Evolutionary conservation across 306 rosid genomes (phyloP).

Genomic region (Cucurbita moschata): DNA sequence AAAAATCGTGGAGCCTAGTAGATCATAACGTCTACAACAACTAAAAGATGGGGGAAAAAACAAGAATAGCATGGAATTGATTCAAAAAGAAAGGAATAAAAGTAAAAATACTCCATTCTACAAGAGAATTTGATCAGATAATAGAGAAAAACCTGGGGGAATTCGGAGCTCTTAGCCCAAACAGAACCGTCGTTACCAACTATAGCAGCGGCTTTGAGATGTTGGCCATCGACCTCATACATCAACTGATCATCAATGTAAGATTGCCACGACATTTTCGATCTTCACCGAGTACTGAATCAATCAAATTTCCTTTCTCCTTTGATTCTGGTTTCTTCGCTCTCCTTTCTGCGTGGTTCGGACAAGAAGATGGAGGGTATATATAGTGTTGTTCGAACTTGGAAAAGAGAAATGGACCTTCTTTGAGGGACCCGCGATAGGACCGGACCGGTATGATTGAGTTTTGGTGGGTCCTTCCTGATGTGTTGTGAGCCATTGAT

Average conservation of each 20-base stretch:
- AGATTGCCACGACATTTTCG: slow-evolving; percentile 48
- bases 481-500: slow-evolving; percentile 1
- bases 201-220: slow-evolving; percentile 38
- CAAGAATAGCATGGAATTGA: no score
- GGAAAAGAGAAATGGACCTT: not conserved
- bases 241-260: slow-evolving; percentile 50
- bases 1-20: not conserved
- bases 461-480: not conserved
- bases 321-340: not conserved
- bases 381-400: slow-evolving; percentile 1
- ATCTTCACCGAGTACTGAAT: not conserved
- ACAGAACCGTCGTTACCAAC: slow-evolving; percentile 38
- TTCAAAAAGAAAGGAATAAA: not conserved
- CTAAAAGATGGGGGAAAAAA: not conserved
- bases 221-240: slow-evolving; percentile 44
- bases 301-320: not conserved
- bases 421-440: not conserved
- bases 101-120: not conserved
- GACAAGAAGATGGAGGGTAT: not conserved
- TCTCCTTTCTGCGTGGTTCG: not conserved
- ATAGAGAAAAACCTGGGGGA: slow-evolving; percentile 30
- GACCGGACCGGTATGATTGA: slow-evolving; percentile 5
- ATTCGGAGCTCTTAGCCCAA: slow-evolving; percentile 42
- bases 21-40: not conserved
- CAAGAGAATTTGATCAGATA: not conserved